Conservation (phyloP, 2,329 filamentous ascomycete genomes). For the Penicillium brasilianum region DNA sequence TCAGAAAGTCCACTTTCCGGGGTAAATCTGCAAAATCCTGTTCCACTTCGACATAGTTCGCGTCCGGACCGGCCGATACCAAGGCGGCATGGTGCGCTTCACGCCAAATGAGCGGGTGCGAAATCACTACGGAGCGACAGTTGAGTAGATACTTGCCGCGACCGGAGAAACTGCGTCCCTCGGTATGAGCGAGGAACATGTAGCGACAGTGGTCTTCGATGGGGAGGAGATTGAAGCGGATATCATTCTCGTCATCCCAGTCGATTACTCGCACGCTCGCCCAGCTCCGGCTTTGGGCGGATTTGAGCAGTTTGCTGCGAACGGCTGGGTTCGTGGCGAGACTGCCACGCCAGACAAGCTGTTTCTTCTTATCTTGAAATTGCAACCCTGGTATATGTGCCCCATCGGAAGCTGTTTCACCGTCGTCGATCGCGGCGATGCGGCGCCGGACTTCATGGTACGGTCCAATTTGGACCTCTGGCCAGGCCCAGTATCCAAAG, state of each 20-base stretch:
- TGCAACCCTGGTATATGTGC: constrained; percentile 19
- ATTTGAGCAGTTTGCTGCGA: constrained; percentile 46
- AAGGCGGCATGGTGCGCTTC: constrained; percentile 57
- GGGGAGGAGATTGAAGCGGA: constrained; percentile 50
- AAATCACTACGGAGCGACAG: constrained; percentile 56
- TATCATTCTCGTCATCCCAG: constrained; percentile 48
- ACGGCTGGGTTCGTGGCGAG: constrained; percentile 46
- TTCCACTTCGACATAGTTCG: constrained; percentile 57
- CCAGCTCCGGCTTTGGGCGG: constrained; percentile 51
- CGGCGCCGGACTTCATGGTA: constrained; percentile 50
- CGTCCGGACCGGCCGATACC: constrained; percentile 50
- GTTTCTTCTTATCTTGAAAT: constrained; percentile 49
- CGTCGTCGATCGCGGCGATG: constrained; percentile 46
- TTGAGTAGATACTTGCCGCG: constrained; percentile 60
- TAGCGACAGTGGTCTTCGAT: constrained; percentile 62
- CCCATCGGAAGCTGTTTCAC: constrained; percentile 28
- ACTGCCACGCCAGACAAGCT: constrained; percentile 57
- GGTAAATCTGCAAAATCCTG: constrained; percentile 63
- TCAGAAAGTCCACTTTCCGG: constrained; percentile 49
- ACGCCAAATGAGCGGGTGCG: constrained; percentile 55
- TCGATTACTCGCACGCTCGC: constrained; percentile 51
- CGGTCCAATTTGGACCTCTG: constrained; percentile 52
- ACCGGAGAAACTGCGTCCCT: constrained; percentile 60
- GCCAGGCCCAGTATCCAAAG: constrained; percentile 61
- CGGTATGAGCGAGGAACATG: constrained; percentile 60